Conservation (phyloP, 495 filamentous ascomycete genomes). For the Massariosphaeria phaeospora region DNA sequence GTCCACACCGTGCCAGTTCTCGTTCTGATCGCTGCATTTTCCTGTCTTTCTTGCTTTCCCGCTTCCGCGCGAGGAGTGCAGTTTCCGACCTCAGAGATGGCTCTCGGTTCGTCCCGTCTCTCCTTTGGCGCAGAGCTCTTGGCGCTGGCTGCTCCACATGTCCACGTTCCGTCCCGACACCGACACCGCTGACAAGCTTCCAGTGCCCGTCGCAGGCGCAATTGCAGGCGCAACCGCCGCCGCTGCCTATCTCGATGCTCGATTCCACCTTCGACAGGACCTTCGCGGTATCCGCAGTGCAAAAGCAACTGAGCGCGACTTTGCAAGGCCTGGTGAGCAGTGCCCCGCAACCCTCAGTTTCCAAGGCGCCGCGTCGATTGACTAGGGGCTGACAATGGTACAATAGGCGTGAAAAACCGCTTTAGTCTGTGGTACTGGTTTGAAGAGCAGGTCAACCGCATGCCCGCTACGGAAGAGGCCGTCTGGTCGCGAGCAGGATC, state of each 20-base stretch:
- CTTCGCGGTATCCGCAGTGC: conserved; percentile 39
- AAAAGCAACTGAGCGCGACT: conserved; percentile 39
- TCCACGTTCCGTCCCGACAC: conserved; percentile 7
- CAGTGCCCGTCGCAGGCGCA: conserved; percentile 24
- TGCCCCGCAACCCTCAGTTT: conserved; percentile 6
- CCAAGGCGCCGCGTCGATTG: neutral
- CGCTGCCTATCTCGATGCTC: conserved; percentile 64
- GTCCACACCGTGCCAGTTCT: no score
- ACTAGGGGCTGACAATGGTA: conserved; percentile 2
- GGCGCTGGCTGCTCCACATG: conserved; percentile 17
- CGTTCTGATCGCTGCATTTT: no score
- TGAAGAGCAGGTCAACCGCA: conserved; percentile 48
- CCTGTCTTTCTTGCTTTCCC: neutral
- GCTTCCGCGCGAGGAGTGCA: neutral
- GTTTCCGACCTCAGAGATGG: neutral
- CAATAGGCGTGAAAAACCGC: conserved; percentile 46
- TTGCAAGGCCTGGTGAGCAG: conserved; percentile 37
- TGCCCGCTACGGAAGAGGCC: conserved; percentile 47
- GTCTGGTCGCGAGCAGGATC: conserved; percentile 63
- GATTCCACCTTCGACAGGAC: conserved; percentile 62
- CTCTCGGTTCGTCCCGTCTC: conserved; percentile 13
- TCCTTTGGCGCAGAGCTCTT: neutral
- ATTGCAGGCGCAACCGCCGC: conserved; percentile 46
- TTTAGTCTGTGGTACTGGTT: conserved; percentile 63
- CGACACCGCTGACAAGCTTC: neutral